phyloP scores from a whole-genome alignment of 1,284 basidiomycete species.

The Tilletia walkeri region DNA sequence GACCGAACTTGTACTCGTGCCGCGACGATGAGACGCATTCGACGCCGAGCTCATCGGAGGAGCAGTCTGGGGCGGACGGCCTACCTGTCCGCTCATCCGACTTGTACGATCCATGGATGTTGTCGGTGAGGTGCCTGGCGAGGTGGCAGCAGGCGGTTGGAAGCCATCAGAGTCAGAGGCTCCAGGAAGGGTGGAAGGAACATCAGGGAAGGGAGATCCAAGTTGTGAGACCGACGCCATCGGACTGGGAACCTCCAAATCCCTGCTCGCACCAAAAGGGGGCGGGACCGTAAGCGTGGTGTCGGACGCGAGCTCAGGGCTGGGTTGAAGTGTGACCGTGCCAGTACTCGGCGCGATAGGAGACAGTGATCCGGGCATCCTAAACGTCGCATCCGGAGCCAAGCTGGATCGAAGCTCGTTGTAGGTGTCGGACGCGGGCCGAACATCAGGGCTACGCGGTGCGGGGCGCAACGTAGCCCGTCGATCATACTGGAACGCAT shows the following conservation, averaged over 20 bases:
- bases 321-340: background rate
- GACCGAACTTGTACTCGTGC: background rate
- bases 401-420: background rate
- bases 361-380: background rate
- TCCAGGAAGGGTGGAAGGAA: background rate
- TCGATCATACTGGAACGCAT: constrained; percentile 8
- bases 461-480: background rate
- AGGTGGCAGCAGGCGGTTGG: background rate
- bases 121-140: background rate
- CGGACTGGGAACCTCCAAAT: too few relatives aligned
- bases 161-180: background rate
- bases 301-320: background rate
- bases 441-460: background rate
- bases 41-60: background rate
- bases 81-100: background rate
- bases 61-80: too few relatives aligned
- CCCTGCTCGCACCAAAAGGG: background rate
- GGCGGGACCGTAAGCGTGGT: background rate
- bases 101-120: background rate
- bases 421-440: constrained; percentile 1
- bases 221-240: background rate
- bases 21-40: background rate
- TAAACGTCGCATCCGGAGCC: background rate
- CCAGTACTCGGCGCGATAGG: background rate
- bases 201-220: background rate